Evolutionary conservation across 257 asterid species (phyloP).

Genomic region (Forsythia viridissima): DNA sequence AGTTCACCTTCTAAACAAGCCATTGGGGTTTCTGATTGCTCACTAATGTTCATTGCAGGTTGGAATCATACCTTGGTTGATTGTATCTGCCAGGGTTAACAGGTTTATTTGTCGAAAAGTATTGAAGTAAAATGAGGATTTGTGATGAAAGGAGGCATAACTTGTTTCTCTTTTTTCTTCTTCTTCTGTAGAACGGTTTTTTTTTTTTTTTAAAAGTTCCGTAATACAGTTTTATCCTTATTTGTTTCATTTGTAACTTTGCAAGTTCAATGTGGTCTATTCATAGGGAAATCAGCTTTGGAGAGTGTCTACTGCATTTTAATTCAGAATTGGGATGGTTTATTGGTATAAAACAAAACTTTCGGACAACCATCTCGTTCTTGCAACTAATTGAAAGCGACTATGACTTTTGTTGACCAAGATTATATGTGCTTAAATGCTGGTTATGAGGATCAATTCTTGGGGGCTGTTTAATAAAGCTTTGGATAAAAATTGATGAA

Average conservation of each 20-base stretch:
- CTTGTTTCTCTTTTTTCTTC: background rate
- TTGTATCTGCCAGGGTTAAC: constrained; percentile 75
- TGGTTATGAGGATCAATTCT: background rate
- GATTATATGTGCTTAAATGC: no score
- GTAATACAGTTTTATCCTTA: background rate
- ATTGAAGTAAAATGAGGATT: constrained; percentile 29
- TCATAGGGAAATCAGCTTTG: background rate
- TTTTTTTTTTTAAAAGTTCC: no score
- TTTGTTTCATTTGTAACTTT: background rate
- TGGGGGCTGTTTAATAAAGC: background rate
- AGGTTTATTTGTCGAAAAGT: constrained; percentile 66
- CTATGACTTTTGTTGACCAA: no score
- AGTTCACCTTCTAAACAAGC: background rate
- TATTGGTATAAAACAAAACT: background rate
- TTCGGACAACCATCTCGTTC: no score
- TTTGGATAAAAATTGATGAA: no score
- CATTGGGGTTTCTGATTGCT: constrained; percentile 13
- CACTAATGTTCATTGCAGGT: constrained; percentile 55
- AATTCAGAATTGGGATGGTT: background rate
- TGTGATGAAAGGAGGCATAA: background rate
- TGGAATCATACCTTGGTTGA: constrained; percentile 90
- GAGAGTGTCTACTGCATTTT: background rate
- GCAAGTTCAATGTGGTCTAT: background rate
- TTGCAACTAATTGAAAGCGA: no score
- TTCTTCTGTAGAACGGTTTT: no score